These are phyloP conservation scores for Chlamydomonas schloesseri DNA, from an alignment of 139 green algal species.

Conservation along the genomic window DNA sequence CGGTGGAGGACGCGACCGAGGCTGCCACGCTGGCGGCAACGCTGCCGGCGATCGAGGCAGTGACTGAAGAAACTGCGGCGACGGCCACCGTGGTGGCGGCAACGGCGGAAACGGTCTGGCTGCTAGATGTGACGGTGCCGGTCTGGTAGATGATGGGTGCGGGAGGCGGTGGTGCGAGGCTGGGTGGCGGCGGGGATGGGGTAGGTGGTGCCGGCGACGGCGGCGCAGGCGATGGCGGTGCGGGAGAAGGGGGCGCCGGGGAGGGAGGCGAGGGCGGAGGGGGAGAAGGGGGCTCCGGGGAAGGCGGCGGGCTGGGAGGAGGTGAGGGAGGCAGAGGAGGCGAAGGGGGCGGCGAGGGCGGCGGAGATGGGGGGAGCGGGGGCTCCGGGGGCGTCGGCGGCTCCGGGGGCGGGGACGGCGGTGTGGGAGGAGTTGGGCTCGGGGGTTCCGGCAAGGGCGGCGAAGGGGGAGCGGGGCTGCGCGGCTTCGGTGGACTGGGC, in stretches of 20 bases:
- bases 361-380: not conserved
- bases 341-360: not conserved
- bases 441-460: not conserved
- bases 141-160: constrained; percentile 2
- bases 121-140: not conserved
- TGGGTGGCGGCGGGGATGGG: not conserved
- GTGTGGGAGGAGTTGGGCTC: not conserved
- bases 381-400: not conserved
- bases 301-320: not conserved
- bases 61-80: not conserved
- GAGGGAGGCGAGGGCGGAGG: not conserved
- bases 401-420: too few relatives aligned
- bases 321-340: too few relatives aligned
- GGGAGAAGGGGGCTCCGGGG: not conserved
- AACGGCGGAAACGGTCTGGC: not conserved
- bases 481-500: not conserved
- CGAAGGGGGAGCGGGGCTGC: not conserved
- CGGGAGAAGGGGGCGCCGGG: not conserved
- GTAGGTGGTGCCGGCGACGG: not conserved
- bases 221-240: not conserved
- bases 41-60: constrained; percentile 8
- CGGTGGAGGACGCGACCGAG: not conserved
- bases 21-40: constrained; percentile 2
- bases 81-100: constrained; percentile 31
- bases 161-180: not conserved